phyloP scores from a whole-genome alignment of 2,329 filamentous ascomycete species.

The Trichoderma koningiopsis region DNA sequence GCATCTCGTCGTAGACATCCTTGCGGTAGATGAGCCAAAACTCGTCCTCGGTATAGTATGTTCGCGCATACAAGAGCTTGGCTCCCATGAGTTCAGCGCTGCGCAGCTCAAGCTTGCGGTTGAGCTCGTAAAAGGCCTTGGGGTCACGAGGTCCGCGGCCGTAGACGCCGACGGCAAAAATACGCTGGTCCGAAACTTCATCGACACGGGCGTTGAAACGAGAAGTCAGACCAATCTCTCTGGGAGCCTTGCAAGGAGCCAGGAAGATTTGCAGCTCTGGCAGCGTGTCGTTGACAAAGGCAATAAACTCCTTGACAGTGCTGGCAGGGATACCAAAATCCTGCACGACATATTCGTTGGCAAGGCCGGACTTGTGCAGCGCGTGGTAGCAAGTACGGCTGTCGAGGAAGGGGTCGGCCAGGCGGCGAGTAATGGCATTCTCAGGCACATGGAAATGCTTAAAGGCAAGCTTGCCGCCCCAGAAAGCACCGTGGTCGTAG shows the following conservation, averaged over 20 bases:
- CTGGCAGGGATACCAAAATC: constrained; percentile 45
- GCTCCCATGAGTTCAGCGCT: constrained; percentile 53
- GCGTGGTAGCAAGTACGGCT: constrained; percentile 57
- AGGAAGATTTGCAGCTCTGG: constrained; percentile 38
- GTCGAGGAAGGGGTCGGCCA: constrained; percentile 55
- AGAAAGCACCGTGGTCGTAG: constrained; percentile 59
- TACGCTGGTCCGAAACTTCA: constrained; percentile 36
- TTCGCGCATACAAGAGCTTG: constrained; percentile 60
- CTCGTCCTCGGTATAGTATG: constrained; percentile 55
- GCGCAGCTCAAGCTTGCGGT: constrained; percentile 52
- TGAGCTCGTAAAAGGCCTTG: constrained; percentile 48
- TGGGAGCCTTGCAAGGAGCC: constrained; percentile 34
- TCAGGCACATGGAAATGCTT: constrained; percentile 55
- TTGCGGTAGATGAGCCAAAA: constrained; percentile 57
- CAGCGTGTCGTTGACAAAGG: constrained; percentile 36
- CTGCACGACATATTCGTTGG: constrained; percentile 52
- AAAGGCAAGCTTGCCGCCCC: constrained; percentile 54
- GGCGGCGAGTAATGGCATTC: constrained; percentile 52
- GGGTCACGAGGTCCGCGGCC: constrained; percentile 42
- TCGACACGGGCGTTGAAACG: constrained; percentile 39
- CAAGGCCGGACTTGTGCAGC: constrained; percentile 51
- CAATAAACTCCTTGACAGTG: constrained; percentile 35
- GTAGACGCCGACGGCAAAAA: constrained; percentile 52
- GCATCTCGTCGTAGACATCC: constrained; percentile 49
- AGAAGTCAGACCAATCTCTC: constrained; percentile 38